phyloP scores from a whole-genome alignment of 208 protist genomes.

The Naegleria gruberi region DNA sequence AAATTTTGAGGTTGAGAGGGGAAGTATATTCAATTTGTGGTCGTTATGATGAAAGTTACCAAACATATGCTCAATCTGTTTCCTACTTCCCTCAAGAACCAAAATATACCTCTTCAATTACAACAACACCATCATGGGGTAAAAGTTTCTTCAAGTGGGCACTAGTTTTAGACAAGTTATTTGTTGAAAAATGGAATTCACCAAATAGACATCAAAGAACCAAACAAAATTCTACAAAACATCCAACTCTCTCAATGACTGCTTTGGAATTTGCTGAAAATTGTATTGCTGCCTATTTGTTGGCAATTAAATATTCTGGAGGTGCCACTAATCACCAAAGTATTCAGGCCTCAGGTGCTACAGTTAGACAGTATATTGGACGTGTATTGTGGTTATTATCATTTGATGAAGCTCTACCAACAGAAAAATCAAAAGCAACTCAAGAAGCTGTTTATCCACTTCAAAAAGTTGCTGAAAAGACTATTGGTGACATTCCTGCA shows the following conservation, averaged over 20 bases:
- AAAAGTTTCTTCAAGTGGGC: conserved; percentile 2
- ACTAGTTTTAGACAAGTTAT: background rate
- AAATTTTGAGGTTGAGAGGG: conserved; percentile 19
- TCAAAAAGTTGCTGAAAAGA: background rate
- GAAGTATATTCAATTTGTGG: background rate
- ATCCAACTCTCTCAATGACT: background rate
- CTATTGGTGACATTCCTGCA: conserved; percentile 18
- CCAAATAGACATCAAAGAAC: background rate
- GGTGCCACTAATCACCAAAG: background rate
- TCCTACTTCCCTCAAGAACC: background rate
- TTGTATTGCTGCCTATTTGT: background rate
- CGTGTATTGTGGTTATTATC: conserved; percentile 9
- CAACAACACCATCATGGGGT: background rate
- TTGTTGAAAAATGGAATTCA: background rate
- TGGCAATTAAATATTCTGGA: background rate
- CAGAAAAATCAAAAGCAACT: background rate
- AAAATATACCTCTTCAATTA: background rate
- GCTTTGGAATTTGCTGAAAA: background rate
- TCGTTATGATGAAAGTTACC: background rate
- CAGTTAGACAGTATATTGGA: background rate
- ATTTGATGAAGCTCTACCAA: background rate
- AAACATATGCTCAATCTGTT: background rate
- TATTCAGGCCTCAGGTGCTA: background rate
- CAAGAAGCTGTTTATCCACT: background rate
- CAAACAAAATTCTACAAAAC: background rate